phyloP scores from a whole-genome alignment of 768 basidiomycete genomes.

The Lactarius deliciosus region DNA sequence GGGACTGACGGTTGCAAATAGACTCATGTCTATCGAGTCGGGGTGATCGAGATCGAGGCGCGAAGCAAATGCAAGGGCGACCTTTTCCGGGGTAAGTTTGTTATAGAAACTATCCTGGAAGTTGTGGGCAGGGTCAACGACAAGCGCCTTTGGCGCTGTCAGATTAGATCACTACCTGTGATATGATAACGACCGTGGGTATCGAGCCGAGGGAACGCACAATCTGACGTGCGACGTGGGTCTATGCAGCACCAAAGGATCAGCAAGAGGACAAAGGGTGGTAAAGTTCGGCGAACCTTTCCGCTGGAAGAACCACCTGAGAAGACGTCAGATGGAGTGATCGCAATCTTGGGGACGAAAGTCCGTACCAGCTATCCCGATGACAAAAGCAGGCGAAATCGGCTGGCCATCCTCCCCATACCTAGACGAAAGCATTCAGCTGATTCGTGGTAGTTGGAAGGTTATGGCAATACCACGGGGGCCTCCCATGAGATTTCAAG shows the following conservation, averaged over 20 bases:
- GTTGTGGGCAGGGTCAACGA: not conserved
- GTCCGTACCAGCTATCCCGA: slow-evolving; percentile 70
- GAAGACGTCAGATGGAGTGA: slow-evolving; percentile 10
- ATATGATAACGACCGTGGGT: slow-evolving; percentile 87
- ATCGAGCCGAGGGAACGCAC: slow-evolving; percentile 79
- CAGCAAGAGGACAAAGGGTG: slow-evolving; percentile 3
- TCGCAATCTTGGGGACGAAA: not conserved
- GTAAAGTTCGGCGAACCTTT: slow-evolving; percentile 51
- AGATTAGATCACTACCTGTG: slow-evolving; percentile 53
- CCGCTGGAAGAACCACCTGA: slow-evolving; percentile 81
- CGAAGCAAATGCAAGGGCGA: slow-evolving; percentile 79
- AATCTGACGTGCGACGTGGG: slow-evolving; percentile 82
- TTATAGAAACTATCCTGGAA: slow-evolving; percentile 93
- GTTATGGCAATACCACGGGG: slow-evolving; percentile 62
- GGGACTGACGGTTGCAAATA: slow-evolving; percentile 71
- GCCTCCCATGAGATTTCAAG: slow-evolving; percentile 79
- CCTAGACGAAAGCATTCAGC: slow-evolving; percentile 43
- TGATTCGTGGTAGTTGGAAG: slow-evolving; percentile 18
- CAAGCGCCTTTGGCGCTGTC: not conserved
- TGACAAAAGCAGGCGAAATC: slow-evolving; percentile 75
- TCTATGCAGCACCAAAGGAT: slow-evolving; percentile 44
- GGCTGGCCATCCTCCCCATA: slow-evolving; percentile 74
- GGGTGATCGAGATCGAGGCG: slow-evolving; percentile 89
- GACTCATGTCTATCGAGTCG: slow-evolving; percentile 85
- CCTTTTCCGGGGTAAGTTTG: slow-evolving; percentile 71